These are phyloP conservation scores for Alternaria brassicae DNA, from an alignment of 2,329 filamentous ascomycete genomes.

Conservation along the genomic window DNA sequence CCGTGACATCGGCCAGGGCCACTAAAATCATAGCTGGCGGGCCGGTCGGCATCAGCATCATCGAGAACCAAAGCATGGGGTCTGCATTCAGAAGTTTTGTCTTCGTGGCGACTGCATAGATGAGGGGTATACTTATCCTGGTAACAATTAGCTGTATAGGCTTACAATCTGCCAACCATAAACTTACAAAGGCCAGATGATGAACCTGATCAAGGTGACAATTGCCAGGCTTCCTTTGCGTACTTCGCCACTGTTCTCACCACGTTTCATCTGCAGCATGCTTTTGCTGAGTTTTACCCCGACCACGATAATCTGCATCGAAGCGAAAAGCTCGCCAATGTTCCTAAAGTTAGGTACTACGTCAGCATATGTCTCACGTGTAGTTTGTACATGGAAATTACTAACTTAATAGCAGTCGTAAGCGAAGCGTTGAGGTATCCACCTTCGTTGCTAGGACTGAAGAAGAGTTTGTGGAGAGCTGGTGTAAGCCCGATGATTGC, in stretches of 20 bases:
- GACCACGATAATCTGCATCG: constrained; percentile 70
- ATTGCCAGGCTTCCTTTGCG: constrained; percentile 60
- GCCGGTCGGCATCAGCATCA: constrained; percentile 67
- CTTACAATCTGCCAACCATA: neutral
- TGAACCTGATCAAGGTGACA: constrained; percentile 64
- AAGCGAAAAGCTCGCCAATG: constrained; percentile 69
- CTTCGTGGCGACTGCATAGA: constrained; percentile 63
- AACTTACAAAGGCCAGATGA: constrained; percentile 63
- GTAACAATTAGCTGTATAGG: constrained; percentile 6
- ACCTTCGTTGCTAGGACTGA: constrained; percentile 63
- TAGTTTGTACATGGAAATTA: too few species aligned
- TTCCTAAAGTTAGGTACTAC: constrained; percentile 45
- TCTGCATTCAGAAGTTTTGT: constrained; percentile 63
- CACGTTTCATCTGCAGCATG: constrained; percentile 56
- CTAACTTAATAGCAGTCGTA: constrained; percentile 61
- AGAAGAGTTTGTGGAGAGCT: constrained; percentile 67
- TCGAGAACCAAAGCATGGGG: constrained; percentile 70
- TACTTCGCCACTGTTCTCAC: constrained; percentile 52
- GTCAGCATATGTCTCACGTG: too few species aligned
- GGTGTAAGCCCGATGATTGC: constrained; percentile 67
- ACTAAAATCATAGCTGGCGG: constrained; percentile 63
- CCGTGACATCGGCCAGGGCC: constrained; percentile 60
- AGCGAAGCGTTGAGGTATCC: constrained; percentile 73
- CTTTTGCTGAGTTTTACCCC: constrained; percentile 69
- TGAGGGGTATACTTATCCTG: constrained; percentile 59